Conservation (phyloP, 1,139 yeast genomes). For the Yamadazyma taylorii region DNA sequence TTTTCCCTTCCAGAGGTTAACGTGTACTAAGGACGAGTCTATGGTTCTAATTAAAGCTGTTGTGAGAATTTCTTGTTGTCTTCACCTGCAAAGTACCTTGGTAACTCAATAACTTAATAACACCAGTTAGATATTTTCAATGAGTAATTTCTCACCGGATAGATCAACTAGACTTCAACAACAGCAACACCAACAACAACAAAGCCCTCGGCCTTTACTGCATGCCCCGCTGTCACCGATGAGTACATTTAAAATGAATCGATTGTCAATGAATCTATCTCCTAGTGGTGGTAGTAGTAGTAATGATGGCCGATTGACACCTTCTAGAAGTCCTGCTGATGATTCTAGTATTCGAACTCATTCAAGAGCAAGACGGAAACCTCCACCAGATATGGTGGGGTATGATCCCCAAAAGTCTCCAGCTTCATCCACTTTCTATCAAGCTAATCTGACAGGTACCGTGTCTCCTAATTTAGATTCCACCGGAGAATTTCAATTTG, state of each 20-base stretch:
- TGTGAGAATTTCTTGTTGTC: too few relatives aligned
- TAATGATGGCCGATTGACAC: not conserved
- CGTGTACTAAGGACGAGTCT: too few relatives aligned
- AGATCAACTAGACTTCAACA: too few relatives aligned
- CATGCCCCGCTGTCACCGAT: not conserved
- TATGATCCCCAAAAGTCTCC: not conserved
- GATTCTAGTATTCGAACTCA: not conserved
- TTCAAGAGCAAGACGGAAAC: constrained; percentile 10
- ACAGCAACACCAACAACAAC: too few relatives aligned
- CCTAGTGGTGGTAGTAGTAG: not conserved
- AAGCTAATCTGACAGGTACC: constrained; percentile 2
- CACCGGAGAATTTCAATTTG: not conserved
- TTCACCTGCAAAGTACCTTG: too few relatives aligned
- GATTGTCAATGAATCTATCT: not conserved
- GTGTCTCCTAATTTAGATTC: constrained; percentile 2
- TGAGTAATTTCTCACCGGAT: too few relatives aligned
- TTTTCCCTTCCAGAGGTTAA: too few relatives aligned
- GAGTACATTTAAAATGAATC: not conserved
- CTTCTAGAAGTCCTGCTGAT: not conserved
- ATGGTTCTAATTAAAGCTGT: too few relatives aligned
- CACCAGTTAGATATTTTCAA: too few relatives aligned
- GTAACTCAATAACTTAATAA: too few relatives aligned
- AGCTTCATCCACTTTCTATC: constrained; percentile 1
- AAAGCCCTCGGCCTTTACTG: not conserved
- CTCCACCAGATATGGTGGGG: constrained; percentile 12